Conservation (phyloP, 2,329 filamentous ascomycete genomes). For the Paecilomyces formosus region DNA sequence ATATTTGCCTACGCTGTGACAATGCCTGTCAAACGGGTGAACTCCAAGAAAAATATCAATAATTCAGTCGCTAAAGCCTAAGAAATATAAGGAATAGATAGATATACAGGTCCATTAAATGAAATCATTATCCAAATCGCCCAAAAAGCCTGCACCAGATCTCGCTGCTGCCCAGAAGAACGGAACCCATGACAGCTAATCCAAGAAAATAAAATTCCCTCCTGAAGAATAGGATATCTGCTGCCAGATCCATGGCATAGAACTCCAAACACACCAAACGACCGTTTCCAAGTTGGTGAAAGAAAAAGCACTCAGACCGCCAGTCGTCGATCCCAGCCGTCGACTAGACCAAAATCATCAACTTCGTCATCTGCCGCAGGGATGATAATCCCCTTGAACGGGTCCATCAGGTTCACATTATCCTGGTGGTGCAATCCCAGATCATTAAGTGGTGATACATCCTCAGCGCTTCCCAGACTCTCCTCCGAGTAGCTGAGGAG, state of each 20-base stretch:
- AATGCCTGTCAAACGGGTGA: neutral
- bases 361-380: slow-evolving; percentile 25
- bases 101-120: neutral
- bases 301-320: slow-evolving; percentile 15
- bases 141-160: neutral
- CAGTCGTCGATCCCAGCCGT: slow-evolving; percentile 28
- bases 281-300: neutral
- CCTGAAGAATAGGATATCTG: neutral
- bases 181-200: neutral
- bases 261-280: neutral
- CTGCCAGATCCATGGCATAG: neutral
- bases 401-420: slow-evolving; percentile 22
- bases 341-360: slow-evolving; percentile 22
- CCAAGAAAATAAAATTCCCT: neutral
- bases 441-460: slow-evolving; percentile 21
- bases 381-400: slow-evolving; percentile 30
- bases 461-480: slow-evolving; percentile 49
- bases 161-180: neutral
- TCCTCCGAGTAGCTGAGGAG: slow-evolving; percentile 55
- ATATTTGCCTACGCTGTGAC: neutral
- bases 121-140: neutral
- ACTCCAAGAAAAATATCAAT: neutral
- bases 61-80: neutral
- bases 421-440: slow-evolving; percentile 18
- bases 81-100: neutral